Conservation (phyloP, 192 early-diverging fungal genomes). For the Backusella morwellensis region DNA sequence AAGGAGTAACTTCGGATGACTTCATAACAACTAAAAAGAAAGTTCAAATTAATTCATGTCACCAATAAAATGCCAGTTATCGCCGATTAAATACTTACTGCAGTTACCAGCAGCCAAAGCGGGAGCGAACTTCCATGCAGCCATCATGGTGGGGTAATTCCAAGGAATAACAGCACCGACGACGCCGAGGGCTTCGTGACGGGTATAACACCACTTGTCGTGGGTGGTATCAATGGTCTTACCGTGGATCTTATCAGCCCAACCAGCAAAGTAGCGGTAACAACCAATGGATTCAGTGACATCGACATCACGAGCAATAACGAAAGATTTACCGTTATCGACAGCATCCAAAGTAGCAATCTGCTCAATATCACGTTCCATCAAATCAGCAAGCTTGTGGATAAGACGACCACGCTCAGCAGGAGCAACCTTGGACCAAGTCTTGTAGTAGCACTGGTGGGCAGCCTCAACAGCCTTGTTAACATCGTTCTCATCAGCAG, state of each 20-base stretch:
- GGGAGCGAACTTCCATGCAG: conserved; percentile 78
- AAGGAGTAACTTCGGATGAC: conserved; percentile 67
- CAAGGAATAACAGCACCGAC: conserved; percentile 77
- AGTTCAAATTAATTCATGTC: neutral
- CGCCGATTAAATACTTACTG: conserved; percentile 25
- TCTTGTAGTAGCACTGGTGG: conserved; percentile 36
- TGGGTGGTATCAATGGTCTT: conserved; percentile 48
- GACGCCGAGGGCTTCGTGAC: conserved; percentile 68
- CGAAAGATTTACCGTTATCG: conserved; percentile 79
- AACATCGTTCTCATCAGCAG: conserved; percentile 38
- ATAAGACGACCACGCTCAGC: conserved; percentile 53
- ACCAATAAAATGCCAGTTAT: neutral
- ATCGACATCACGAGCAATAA: conserved; percentile 59
- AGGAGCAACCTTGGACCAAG: conserved; percentile 58
- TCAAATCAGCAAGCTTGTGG: conserved; percentile 56
- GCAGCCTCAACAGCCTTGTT: conserved; percentile 38
- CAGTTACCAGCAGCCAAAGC: conserved; percentile 73
- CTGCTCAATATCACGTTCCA: conserved; percentile 48
- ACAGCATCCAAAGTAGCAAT: conserved; percentile 62
- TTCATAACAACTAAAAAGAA: conserved; percentile 65
- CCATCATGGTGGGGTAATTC: conserved; percentile 69
- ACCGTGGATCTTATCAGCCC: conserved; percentile 61
- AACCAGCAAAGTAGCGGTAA: conserved; percentile 80
- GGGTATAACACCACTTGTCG: conserved; percentile 50
- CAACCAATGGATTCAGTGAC: conserved; percentile 63